Evolutionary conservation across 257 asterid species (phyloP), one percentile per base, ranked within the genome.

Genomic region (Parsonsia alboflavescens): DNA sequence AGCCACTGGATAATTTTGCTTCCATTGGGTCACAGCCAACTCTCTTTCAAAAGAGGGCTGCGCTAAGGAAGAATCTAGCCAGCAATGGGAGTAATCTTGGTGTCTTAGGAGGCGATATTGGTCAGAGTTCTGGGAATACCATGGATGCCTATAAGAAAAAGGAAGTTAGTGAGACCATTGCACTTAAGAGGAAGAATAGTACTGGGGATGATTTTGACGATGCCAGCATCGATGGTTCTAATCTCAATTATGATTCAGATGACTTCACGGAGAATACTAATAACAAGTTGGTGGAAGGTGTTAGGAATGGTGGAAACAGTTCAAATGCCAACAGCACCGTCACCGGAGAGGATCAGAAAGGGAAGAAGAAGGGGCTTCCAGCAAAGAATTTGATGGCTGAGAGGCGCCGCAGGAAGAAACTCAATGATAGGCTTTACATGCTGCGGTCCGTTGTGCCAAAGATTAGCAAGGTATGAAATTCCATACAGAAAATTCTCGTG

Each of bases 351-450:
- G 89, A 87, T 72, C 79, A 73, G 13, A 86, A 80, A 78, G 90
- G 96, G 74, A 91, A 91, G 89, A 92, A 88, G 76, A 92, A 90
- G 76, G 99, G 99, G 28, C 88, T 83, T 46, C 98, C 99, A 62
- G 99, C 98, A 1, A 95, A 95, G 90, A 92, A 90, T 78, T 74
- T 92, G 88, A 95, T 92, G 99, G 98, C 99, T 0, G 99, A 95
- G 62, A 79, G 99, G 68, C 92, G 99, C 53, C 88, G 99, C 70
- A 74, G 99, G 82, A 89, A 95, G 88, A 95, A 95, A 86, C 99
- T 95, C 75, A 95, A 95, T 81, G 99, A 95, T 80, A 85, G 98
- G 81, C 96, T 95, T 28, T 89, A 92, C 96, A 87, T 86, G 96
- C 80, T 94, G 78, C 85, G 97, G 83, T 92, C 97, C 30, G 96